Conservation (phyloP, 2,329 filamentous ascomycete genomes). For the Ceratocystis albifundus region DNA sequence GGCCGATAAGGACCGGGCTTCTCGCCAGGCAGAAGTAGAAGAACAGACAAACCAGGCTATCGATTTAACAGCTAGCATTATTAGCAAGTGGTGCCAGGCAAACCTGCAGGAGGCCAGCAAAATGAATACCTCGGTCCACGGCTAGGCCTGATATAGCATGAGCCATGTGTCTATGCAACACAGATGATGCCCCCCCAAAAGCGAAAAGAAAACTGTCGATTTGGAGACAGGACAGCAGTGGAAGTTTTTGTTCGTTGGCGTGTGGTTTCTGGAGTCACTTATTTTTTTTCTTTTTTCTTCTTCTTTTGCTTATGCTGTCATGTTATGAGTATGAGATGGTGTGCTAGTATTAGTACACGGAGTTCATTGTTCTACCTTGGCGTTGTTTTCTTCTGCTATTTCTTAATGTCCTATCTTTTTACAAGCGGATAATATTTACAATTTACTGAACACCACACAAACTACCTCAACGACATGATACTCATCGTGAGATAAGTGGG, state of each 20-base stretch:
- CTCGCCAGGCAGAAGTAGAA: constrained; percentile 7
- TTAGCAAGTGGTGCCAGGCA: constrained; percentile 20
- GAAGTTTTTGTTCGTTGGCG: background rate
- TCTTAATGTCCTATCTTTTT: too few species aligned
- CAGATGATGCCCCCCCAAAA: background rate
- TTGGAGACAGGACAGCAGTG: background rate
- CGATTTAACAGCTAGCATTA: constrained; percentile 9
- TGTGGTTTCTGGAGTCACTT: background rate
- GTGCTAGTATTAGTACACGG: background rate
- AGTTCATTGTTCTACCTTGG: background rate
- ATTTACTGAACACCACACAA: too few species aligned
- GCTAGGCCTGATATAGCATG: background rate
- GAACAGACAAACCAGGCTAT: constrained; percentile 15
- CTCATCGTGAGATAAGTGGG: background rate
- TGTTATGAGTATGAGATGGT: background rate
- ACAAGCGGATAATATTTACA: too few species aligned
- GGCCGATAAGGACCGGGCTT: constrained; percentile 15
- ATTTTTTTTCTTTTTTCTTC: background rate
- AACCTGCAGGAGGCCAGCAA: constrained; percentile 20
- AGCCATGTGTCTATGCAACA: background rate
- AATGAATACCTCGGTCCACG: background rate
- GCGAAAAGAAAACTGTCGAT: background rate
- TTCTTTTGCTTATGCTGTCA: background rate
- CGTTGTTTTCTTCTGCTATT: background rate
- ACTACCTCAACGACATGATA: too few species aligned